These are phyloP conservation scores for Chalaropsis thielavioides DNA, from an alignment of 2,329 filamentous ascomycete genomes.

Conservation along the genomic window DNA sequence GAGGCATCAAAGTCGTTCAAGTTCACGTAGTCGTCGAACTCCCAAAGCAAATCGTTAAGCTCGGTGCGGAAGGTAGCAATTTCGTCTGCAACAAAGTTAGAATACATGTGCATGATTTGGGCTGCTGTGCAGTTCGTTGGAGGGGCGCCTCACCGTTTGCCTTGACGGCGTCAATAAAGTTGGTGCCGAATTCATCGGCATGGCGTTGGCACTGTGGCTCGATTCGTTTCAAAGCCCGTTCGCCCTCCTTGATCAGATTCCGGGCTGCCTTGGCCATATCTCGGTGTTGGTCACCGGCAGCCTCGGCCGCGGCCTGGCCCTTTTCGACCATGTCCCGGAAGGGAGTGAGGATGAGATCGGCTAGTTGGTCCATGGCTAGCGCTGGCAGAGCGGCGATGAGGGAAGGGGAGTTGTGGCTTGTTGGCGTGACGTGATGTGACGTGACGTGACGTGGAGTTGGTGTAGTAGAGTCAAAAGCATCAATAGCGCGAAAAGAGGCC, in stretches of 20 bases:
- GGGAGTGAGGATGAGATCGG: constrained; percentile 34
- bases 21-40: constrained; percentile 42
- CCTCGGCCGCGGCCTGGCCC: constrained; percentile 32
- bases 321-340: constrained; percentile 41
- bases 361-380: constrained; percentile 28
- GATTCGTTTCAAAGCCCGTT: constrained; percentile 35
- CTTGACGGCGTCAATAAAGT: constrained; percentile 38
- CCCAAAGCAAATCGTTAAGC: constrained; percentile 39
- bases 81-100: constrained; percentile 27
- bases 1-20: constrained; percentile 35
- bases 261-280: constrained; percentile 38
- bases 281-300: constrained; percentile 30
- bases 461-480: too few species aligned
- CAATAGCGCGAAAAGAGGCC: too few species aligned
- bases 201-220: constrained; percentile 37
- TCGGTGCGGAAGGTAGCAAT: constrained; percentile 35
- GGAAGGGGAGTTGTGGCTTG: background rate
- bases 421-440: background rate
- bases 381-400: background rate
- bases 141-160: constrained; percentile 41
- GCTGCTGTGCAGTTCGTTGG: too few species aligned
- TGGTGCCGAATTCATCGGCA: constrained; percentile 34
- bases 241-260: constrained; percentile 34
- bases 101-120: background rate
- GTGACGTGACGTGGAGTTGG: background rate